phyloP scores from a whole-genome alignment of 441 rosid species.

The Raphanus hybrid region DNA sequence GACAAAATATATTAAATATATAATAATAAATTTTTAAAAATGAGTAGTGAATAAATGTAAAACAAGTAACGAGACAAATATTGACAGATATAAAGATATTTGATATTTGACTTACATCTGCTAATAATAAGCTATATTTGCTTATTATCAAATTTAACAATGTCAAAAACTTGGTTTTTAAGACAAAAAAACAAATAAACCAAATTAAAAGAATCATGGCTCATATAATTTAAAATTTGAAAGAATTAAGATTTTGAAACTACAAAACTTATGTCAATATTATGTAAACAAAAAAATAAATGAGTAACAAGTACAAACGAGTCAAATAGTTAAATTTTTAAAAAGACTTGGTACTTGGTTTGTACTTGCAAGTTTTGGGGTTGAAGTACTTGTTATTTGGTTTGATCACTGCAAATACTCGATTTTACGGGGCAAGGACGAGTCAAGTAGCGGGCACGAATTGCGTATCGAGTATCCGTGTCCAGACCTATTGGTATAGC shows the following conservation, averaged over 20 bases:
- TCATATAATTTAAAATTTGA: not conserved
- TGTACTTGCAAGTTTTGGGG: not conserved
- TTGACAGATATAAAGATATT: not conserved
- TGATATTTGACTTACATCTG: too few species aligned
- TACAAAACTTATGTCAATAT: not conserved
- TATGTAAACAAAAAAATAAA: too few species aligned
- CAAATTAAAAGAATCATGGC: not conserved
- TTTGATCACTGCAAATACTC: not conserved
- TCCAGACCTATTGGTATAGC: too few species aligned
- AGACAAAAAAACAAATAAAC: not conserved
- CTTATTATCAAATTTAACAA: not conserved
- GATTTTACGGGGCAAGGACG: not conserved
- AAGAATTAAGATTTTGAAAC: not conserved
- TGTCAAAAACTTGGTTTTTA: not conserved
- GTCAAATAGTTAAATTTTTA: not conserved
- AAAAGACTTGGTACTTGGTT: not conserved
- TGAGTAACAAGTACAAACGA: not conserved
- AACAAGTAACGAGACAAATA: too few species aligned
- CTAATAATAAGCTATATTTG: not conserved
- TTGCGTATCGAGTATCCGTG: too few species aligned
- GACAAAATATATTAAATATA: not conserved
- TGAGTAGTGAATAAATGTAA: too few species aligned
- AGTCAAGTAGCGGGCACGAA: not conserved
- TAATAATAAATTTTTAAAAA: too few species aligned
- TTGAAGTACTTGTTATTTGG: not conserved